These are phyloP conservation scores for Astrocystis sublimbata DNA, from an alignment of 495 filamentous ascomycete species.

Conservation along the genomic window DNA sequence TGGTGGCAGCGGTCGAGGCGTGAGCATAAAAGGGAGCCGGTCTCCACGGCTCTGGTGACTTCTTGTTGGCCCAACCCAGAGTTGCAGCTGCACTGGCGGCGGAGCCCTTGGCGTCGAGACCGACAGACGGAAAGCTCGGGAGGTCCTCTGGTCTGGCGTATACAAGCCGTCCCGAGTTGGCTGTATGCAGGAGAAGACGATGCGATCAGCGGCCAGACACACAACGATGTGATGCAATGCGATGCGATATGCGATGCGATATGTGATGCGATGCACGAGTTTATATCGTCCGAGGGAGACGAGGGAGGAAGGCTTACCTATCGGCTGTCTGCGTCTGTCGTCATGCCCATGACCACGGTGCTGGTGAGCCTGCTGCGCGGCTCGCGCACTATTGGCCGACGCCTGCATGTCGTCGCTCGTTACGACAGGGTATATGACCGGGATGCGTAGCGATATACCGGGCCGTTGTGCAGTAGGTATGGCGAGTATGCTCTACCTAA, in stretches of 20 bases:
- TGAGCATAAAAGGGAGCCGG: slow-evolving; percentile 59
- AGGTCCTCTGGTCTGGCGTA: slow-evolving; percentile 68
- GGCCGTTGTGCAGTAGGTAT: slow-evolving; percentile 11
- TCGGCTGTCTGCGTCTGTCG: slow-evolving; percentile 11
- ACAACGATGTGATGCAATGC: too few relatives aligned
- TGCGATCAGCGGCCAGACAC: slow-evolving; percentile 10
- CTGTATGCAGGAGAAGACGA: slow-evolving; percentile 30
- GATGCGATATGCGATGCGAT: too few relatives aligned
- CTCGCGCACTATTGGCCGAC: slow-evolving; percentile 12
- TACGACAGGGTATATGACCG: too few relatives aligned
- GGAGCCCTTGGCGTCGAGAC: slow-evolving; percentile 60
- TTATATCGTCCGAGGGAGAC: too few relatives aligned
- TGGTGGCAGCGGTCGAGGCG: slow-evolving; percentile 57
- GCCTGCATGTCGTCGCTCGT: slow-evolving; percentile 11
- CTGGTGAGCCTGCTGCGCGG: slow-evolving; percentile 9
- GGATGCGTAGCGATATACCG: slow-evolving; percentile 7
- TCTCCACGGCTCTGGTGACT: slow-evolving; percentile 60
- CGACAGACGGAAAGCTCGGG: slow-evolving; percentile 64
- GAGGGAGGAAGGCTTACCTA: slow-evolving; percentile 3
- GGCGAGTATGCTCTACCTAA: not conserved
- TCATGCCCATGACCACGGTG: slow-evolving; percentile 18
- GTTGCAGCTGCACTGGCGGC: slow-evolving; percentile 73
- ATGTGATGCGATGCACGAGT: too few relatives aligned
- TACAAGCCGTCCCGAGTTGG: slow-evolving; percentile 58
- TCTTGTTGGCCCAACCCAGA: slow-evolving; percentile 70